These are phyloP conservation scores for Stachybotrys elegans DNA, from an alignment of 2,329 filamentous ascomycete genomes.

Conservation along the genomic window DNA sequence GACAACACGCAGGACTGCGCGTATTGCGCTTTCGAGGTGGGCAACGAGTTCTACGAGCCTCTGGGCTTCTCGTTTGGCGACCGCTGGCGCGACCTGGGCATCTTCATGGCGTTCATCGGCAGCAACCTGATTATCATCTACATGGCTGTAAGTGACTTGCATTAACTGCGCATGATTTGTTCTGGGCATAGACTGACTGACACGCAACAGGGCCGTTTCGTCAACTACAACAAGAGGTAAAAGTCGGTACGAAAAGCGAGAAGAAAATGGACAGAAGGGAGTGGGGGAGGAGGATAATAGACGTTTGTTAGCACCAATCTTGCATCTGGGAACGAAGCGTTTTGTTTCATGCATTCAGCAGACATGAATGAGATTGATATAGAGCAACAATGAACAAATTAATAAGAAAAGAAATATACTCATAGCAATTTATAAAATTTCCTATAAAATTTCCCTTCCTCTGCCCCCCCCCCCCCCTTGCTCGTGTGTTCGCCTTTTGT, in stretches of 20 bases:
- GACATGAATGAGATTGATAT: too few relatives aligned
- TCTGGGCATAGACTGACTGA: not conserved
- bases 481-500: too few relatives aligned
- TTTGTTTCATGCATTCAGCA: too few relatives aligned
- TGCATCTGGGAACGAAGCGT: too few relatives aligned
- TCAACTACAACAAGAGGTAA: conserved; percentile 50
- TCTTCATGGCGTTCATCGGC: conserved; percentile 68
- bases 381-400: too few relatives aligned
- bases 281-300: too few relatives aligned
- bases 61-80: conserved; percentile 62
- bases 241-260: not conserved
- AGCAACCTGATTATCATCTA: conserved; percentile 67
- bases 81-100: conserved; percentile 79
- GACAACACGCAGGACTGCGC: conserved; percentile 63
- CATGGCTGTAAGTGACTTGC: conserved; percentile 39
- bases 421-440: too few relatives aligned
- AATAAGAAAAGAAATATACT: too few relatives aligned
- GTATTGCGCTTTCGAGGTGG: conserved; percentile 77
- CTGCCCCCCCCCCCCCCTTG: too few relatives aligned
- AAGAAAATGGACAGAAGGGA: not conserved
- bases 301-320: too few relatives aligned
- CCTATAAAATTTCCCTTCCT: too few relatives aligned
- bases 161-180: not conserved
- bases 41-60: conserved; percentile 72
- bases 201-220: conserved; percentile 37